Conservation (phyloP, 2,329 filamentous ascomycete species). For the Coleophoma cylindrospora region DNA sequence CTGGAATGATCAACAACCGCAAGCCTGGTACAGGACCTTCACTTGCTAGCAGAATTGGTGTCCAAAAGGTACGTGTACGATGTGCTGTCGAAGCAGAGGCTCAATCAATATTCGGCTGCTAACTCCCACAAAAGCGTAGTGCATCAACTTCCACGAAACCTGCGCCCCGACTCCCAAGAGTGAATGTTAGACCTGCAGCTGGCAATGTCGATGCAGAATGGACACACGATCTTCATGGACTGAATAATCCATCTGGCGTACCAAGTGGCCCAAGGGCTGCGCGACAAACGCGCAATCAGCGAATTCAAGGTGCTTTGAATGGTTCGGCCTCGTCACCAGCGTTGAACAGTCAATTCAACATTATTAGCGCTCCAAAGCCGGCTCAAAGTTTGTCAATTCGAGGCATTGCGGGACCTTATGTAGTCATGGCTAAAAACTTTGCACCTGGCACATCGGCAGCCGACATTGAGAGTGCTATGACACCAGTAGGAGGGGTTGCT, state of each 20-base stretch:
- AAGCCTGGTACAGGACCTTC: slow-evolving; percentile 45
- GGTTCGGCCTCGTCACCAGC: slow-evolving; percentile 24
- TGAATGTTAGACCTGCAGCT: slow-evolving; percentile 27
- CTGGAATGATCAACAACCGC: slow-evolving; percentile 31
- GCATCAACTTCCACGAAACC: slow-evolving; percentile 20
- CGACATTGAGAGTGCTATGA: slow-evolving; percentile 79
- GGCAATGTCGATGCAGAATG: slow-evolving; percentile 63
- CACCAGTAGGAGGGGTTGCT: slow-evolving; percentile 66
- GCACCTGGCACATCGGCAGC: slow-evolving; percentile 75
- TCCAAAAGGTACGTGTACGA: slow-evolving; percentile 56
- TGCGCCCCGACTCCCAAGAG: slow-evolving; percentile 15
- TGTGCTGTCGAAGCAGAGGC: not conserved
- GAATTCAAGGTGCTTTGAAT: slow-evolving; percentile 18
- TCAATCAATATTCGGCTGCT: slow-evolving; percentile 2
- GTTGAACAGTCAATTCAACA: slow-evolving; percentile 26
- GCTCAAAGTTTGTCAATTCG: slow-evolving; percentile 60
- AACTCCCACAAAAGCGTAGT: slow-evolving; percentile 12
- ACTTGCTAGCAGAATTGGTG: slow-evolving; percentile 66
- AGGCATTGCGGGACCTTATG: slow-evolving; percentile 67
- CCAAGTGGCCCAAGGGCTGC: slow-evolving; percentile 22
- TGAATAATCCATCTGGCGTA: slow-evolving; percentile 34
- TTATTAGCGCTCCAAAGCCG: slow-evolving; percentile 28
- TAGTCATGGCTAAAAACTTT: slow-evolving; percentile 76
- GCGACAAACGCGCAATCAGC: slow-evolving; percentile 20
- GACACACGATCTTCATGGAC: slow-evolving; percentile 64